phyloP scores from a whole-genome alignment of 768 basidiomycete genomes.

The Mrakia frigida region DNA sequence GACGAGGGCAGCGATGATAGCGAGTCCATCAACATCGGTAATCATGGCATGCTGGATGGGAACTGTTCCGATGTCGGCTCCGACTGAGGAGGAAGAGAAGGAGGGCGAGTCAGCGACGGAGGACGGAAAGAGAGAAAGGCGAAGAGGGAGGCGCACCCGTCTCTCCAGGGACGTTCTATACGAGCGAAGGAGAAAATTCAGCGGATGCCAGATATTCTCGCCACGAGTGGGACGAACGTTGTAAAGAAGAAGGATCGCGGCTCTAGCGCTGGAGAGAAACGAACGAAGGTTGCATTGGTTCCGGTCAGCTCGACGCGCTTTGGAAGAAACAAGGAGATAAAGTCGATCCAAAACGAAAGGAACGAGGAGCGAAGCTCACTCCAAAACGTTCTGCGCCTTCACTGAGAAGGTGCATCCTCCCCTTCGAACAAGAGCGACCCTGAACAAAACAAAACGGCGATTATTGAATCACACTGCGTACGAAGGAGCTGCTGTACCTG shows the following conservation, averaged over 20 bases:
- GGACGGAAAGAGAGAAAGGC: too few species aligned
- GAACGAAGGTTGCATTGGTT: not conserved
- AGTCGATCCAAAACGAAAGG: too few species aligned
- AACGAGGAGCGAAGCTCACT: not conserved
- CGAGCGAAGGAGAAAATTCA: not conserved
- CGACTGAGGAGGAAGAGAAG: not conserved
- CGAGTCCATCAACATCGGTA: not conserved
- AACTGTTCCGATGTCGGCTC: constrained; percentile 12
- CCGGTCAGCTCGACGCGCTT: constrained; percentile 17
- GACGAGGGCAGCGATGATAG: constrained; percentile 9
- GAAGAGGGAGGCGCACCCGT: not conserved
- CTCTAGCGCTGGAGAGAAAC: not conserved
- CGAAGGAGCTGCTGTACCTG: too few species aligned
- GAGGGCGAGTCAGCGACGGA: too few species aligned
- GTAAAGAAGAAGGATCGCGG: not conserved
- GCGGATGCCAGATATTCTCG: not conserved
- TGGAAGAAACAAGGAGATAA: too few species aligned
- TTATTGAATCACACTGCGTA: too few species aligned
- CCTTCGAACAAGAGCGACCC: constrained; percentile 56
- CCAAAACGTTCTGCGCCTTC: constrained; percentile 53
- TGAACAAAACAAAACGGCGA: too few species aligned
- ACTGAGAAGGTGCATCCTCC: constrained; percentile 57
- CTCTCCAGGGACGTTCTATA: not conserved
- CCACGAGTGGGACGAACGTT: not conserved
- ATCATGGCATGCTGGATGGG: not conserved